A percentile compares a stretch with the other conserved stretches of the same genome.
These are phyloP conservation scores for Vinca minor DNA, from an alignment of 257 asterid species.

Conservation along the genomic window DNA sequence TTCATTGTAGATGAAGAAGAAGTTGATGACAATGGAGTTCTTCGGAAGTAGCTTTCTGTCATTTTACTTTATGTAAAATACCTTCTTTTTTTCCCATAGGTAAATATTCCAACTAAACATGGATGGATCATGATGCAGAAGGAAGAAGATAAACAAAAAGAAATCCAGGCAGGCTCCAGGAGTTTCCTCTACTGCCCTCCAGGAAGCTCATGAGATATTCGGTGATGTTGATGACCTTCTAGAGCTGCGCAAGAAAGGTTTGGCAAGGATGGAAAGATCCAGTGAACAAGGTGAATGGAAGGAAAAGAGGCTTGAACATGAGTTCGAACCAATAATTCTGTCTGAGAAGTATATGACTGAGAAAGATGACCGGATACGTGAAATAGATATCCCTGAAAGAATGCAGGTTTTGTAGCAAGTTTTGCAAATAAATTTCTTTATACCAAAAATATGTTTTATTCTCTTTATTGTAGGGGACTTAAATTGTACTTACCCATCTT, in stretches of 20 bases:
- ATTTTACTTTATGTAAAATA: background rate
- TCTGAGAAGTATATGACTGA: constrained; percentile 87
- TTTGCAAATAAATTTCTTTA: constrained; percentile 5
- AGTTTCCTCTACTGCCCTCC: constrained; percentile 74
- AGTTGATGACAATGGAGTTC: constrained; percentile 78
- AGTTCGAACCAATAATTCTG: constrained; percentile 80
- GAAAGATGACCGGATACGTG: constrained; percentile 70
- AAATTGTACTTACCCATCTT: constrained; percentile 4
- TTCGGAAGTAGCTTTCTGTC: constrained; percentile 40
- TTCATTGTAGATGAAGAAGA: constrained; percentile 90
- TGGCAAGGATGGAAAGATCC: constrained; percentile 33
- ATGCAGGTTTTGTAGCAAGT: constrained; percentile 62
- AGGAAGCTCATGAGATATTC: constrained; percentile 88
- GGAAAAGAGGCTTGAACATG: constrained; percentile 70
- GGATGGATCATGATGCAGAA: constrained; percentile 37
- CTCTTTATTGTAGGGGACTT: constrained; percentile 13
- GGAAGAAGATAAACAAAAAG: constrained; percentile 63
- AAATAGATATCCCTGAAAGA: constrained; percentile 79
- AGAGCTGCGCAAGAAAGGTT: constrained; percentile 43
- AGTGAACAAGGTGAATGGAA: constrained; percentile 40
- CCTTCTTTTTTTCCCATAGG: background rate
- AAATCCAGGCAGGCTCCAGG: constrained; percentile 70
- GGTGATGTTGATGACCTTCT: constrained; percentile 90
- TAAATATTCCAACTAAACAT: background rate
- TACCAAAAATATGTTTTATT: background rate